These are phyloP conservation scores for Backusella luteola DNA, from an alignment of 192 early-diverging fungal species.

Conservation along the genomic window DNA sequence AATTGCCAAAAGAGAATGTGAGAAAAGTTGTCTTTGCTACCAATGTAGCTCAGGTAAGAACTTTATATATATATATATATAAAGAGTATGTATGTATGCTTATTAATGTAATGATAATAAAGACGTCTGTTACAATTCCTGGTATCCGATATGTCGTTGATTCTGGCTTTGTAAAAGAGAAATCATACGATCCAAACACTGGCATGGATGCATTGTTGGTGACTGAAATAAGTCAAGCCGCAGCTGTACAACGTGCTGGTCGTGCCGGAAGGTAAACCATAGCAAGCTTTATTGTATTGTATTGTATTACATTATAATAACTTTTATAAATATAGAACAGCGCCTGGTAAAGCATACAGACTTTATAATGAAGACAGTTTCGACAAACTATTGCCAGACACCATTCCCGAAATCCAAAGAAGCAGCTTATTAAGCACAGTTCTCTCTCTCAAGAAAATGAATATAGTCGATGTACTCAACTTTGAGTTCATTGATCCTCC, in stretches of 20 bases:
- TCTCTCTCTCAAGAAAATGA: conserved; percentile 85
- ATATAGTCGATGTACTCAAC: conserved; percentile 83
- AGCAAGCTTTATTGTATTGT: neutral
- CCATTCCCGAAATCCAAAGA: conserved; percentile 95
- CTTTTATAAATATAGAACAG: conserved; percentile 53
- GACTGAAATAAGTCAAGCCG: conserved; percentile 89
- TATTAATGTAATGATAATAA: neutral
- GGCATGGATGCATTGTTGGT: conserved; percentile 93
- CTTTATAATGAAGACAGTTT: conserved; percentile 85
- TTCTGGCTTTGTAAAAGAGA: conserved; percentile 91
- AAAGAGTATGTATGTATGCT: too few species aligned
- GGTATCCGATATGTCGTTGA: conserved; percentile 95
- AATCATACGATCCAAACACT: conserved; percentile 90
- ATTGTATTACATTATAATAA: neutral
- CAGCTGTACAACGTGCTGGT: conserved; percentile 91
- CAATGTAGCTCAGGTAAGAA: conserved; percentile 82
- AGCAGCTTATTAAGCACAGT: conserved; percentile 89
- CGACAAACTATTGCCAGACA: conserved; percentile 81
- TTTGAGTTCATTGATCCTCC: conserved; percentile 98
- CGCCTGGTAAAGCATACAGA: conserved; percentile 86
- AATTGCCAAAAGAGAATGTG: conserved; percentile 60
- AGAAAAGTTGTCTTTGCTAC: conserved; percentile 96
- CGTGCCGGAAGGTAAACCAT: conserved; percentile 70
- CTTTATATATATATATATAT: neutral
- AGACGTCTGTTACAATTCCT: conserved; percentile 91